Evolutionary conservation across 352 stramenopile genomes (phyloP).

Genomic region (Phytophthora hybrid): DNA sequence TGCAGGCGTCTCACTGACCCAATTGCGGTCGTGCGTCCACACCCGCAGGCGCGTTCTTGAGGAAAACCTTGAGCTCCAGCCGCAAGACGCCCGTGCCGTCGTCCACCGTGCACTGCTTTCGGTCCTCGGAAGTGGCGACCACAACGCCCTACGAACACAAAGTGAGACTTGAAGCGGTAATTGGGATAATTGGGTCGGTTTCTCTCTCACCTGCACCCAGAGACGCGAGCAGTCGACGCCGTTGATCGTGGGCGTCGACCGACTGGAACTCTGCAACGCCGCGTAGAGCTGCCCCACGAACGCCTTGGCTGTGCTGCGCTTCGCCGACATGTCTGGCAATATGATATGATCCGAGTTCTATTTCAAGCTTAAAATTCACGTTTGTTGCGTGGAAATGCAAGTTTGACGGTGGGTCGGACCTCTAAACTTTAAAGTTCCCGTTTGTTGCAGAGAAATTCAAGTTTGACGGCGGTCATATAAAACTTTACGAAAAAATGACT

Average conservation of each 20-base stretch:
- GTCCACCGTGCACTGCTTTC: slow-evolving; percentile 62
- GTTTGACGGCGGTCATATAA: no score
- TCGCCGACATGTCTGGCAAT: not conserved
- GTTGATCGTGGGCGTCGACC: slow-evolving; percentile 57
- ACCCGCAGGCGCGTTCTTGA: slow-evolving; percentile 65
- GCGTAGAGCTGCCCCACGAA: slow-evolving; percentile 68
- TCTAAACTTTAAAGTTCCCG: no score
- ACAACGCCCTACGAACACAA: slow-evolving; percentile 67
- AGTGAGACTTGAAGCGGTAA: not conserved
- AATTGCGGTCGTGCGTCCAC: slow-evolving; percentile 47
- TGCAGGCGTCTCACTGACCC: slow-evolving; percentile 34
- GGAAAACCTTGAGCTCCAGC: slow-evolving; percentile 70
- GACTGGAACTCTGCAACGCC: slow-evolving; percentile 45
- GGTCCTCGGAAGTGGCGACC: slow-evolving; percentile 44
- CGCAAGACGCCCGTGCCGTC: slow-evolving; percentile 74
- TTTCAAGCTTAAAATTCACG: no score
- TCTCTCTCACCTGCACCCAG: slow-evolving; percentile 80
- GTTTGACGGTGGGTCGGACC: no score
- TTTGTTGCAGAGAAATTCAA: no score
- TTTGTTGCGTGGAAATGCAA: no score
- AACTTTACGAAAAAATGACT: no score
- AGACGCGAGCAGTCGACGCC: slow-evolving; percentile 73
- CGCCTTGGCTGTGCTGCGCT: slow-evolving; percentile 57
- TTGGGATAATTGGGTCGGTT: not conserved
- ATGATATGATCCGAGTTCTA: no score